phyloP scores from a whole-genome alignment of 1,284 basidiomycete species.

The Chiua sp. region DNA sequence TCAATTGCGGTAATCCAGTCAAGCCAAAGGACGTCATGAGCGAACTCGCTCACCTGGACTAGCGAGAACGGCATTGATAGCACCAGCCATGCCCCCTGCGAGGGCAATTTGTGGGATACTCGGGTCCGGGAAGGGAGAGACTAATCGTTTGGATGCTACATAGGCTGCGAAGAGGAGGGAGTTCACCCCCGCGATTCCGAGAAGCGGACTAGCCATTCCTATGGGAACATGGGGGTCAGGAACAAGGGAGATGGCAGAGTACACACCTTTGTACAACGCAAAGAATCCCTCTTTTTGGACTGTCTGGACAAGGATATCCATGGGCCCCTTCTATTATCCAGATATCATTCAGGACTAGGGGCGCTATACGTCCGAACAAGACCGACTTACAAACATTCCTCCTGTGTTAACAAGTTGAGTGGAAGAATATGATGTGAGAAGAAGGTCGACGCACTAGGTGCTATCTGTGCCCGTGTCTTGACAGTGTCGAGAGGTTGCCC shows the following conservation, averaged over 20 bases:
- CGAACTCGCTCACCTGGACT: constrained; percentile 70
- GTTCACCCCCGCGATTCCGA: constrained; percentile 97
- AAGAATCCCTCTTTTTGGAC: constrained; percentile 88
- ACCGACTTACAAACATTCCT: constrained; percentile 77
- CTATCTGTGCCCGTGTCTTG: constrained; percentile 82
- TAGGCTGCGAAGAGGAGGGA: constrained; percentile 95
- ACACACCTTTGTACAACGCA: constrained; percentile 88
- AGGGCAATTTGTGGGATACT: constrained; percentile 80
- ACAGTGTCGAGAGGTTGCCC: constrained; percentile 90
- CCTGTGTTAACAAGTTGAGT: constrained; percentile 44
- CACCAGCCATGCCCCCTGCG: constrained; percentile 93
- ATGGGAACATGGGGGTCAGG: neutral
- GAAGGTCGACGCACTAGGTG: constrained; percentile 60
- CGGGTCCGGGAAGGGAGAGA: constrained; percentile 88
- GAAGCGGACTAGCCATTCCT: constrained; percentile 91
- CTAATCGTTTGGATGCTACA: constrained; percentile 77
- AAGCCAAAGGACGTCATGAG: neutral
- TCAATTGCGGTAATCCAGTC: neutral
- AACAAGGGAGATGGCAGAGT: neutral
- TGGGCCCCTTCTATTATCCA: constrained; percentile 78
- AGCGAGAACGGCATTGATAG: constrained; percentile 85
- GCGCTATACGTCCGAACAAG: neutral
- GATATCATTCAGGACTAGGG: neutral
- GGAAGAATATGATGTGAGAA: neutral
- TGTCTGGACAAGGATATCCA: constrained; percentile 87